Conservation (phyloP, 2,329 filamentous ascomycete genomes). For the Sporothrix schenckii region DNA sequence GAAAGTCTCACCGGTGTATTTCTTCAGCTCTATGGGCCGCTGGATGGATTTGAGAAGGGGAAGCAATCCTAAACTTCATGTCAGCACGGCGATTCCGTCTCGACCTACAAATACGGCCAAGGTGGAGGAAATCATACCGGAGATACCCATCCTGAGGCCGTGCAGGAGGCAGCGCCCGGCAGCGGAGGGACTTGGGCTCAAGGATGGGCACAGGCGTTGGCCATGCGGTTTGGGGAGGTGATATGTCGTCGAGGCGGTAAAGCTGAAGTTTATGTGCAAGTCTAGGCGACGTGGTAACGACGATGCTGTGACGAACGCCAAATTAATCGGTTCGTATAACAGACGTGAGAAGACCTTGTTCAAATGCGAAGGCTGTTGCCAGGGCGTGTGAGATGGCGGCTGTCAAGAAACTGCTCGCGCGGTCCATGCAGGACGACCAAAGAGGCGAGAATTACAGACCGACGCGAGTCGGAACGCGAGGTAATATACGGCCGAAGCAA, state of each 20-base stretch:
- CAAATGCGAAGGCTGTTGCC: background rate
- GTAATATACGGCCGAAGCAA: background rate
- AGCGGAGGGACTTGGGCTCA: background rate
- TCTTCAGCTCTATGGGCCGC: conserved; percentile 81
- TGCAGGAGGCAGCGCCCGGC: conserved; percentile 20
- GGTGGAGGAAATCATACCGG: conserved; percentile 31
- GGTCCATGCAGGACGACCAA: background rate
- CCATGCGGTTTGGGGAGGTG: conserved; percentile 26
- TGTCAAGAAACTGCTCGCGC: background rate
- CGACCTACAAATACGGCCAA: background rate
- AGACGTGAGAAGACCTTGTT: background rate
- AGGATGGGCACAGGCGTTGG: conserved; percentile 8
- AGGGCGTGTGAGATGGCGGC: background rate
- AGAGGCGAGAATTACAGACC: background rate
- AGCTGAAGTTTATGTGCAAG: background rate
- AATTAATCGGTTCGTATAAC: background rate
- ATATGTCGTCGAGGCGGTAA: conserved; percentile 7
- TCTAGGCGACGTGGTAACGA: too few species aligned
- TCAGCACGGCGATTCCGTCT: too few species aligned
- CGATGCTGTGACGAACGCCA: background rate
- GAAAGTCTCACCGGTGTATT: conserved; percentile 82
- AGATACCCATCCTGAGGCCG: conserved; percentile 36
- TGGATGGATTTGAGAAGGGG: conserved; percentile 96
- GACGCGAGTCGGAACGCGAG: conserved; percentile 2
- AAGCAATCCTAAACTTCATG: conserved; percentile 66